Evolutionary conservation across 768 basidiomycete species (phyloP).

Genomic region (Zangia roseola): DNA sequence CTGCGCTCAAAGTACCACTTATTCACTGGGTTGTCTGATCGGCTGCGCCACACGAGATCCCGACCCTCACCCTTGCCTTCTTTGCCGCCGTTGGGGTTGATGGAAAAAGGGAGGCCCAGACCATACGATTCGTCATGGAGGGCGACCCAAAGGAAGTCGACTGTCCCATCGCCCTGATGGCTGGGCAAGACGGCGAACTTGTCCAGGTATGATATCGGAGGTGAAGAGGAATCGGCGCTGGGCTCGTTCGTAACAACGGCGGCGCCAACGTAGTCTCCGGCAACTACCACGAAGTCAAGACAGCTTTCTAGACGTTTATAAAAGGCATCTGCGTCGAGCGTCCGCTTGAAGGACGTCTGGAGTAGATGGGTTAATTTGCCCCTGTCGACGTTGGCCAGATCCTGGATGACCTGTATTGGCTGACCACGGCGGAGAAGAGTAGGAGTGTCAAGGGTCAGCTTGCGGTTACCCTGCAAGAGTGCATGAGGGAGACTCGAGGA

Average conservation of each 20-base stretch:
- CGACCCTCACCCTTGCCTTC: conserved; percentile 86
- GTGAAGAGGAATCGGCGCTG: conserved; percentile 29
- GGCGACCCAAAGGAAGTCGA: conserved; percentile 99
- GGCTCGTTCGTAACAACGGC: conserved; percentile 83
- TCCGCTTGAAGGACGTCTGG: conserved; percentile 81
- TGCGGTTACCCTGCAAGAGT: conserved; percentile 81
- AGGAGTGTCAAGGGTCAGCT: conserved; percentile 86
- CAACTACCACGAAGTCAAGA: conserved; percentile 90
- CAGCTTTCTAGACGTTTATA: conserved; percentile 72
- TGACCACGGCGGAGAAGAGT: conserved; percentile 89
- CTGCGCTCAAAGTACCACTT: conserved; percentile 99
- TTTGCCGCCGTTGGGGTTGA: conserved; percentile 93
- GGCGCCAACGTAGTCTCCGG: conserved; percentile 93
- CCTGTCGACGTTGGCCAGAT: conserved; percentile 67
- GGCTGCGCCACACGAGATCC: conserved; percentile 94
- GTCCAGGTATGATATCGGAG: conserved; percentile 87
- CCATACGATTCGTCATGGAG: conserved; percentile 98
- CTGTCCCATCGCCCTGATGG: conserved; percentile 97
- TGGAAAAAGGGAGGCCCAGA: conserved; percentile 87
- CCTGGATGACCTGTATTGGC: conserved; percentile 79
- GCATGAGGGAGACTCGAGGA: conserved; percentile 96
- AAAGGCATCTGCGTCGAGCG: conserved; percentile 70
- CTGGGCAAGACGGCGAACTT: conserved; percentile 96
- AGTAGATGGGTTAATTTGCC: conserved; percentile 75
- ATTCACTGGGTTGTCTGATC: conserved; percentile 93